Evolutionary conservation across 345 rosid genomes (phyloP), one percentile per base, ranked within the genome.

Genomic region (Bruguiera gymnorhiza): DNA sequence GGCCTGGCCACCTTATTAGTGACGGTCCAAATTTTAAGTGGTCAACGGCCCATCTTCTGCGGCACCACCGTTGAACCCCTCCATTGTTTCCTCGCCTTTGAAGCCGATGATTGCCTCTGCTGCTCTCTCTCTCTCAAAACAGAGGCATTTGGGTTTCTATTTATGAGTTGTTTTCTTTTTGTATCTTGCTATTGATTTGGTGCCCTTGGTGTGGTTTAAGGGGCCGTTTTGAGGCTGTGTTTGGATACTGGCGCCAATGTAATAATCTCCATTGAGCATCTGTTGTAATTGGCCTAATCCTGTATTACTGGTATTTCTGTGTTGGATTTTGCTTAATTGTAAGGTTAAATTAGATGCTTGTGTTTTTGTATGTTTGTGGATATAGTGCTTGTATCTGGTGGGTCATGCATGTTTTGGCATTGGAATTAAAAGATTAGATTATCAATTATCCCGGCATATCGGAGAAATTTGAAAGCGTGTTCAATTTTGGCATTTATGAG

Each of bases 261-360:
- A 18, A 67, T 91, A 24, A 24, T 24, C 57, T 83, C 84, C 3
- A 80, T 89, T n/a, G 96, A 89, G 79, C 66, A 75, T 52, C 69
- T 92, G 89, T 27, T 92, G 97, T 77, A 85, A 89, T 67, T 95
- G 99, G 62, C 89, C 97, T 60, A 95, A 95, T 68, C 96, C 97
- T 36, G 62, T 83, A 8, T 75, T 92, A 31, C 97, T 86, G 89
- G 97, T 89, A 62, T 31, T 7, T 48, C 20, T 53, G 13, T 53
- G 24, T 53, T 19, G 24, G 24, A 29, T 55, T n/a, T 55, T 21
- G 27, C 26, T 55, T 55, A 4, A 21, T 55, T 55, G 59, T 55
- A 21, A 55, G 9, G 59, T 16, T 55, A 23, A 21, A 55, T 20
- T 11, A n/a, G 4, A 10, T 54, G 4, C 11, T 23, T 0, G 57